These are phyloP conservation scores for Neurospora tetrasperma DNA, from an alignment of 495 filamentous ascomycete species.

Conservation along the genomic window DNA sequence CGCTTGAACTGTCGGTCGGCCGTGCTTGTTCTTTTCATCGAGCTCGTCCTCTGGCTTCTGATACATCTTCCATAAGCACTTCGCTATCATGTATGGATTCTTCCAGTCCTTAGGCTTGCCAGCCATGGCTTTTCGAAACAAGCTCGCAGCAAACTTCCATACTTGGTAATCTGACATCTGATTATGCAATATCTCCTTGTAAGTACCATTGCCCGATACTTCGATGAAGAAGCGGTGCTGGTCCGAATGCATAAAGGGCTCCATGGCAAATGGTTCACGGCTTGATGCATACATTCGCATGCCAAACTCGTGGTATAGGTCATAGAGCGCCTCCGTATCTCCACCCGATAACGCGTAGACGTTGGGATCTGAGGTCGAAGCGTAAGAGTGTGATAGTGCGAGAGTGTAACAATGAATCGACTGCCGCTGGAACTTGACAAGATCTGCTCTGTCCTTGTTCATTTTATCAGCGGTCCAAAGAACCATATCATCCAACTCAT, in stretches of 20 bases:
- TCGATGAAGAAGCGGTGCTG: constrained; percentile 70
- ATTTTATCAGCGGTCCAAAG: constrained; percentile 95
- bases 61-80: constrained; percentile 95
- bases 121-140: constrained; percentile 67
- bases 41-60: constrained; percentile 45
- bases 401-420: constrained; percentile 92
- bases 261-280: constrained; percentile 87
- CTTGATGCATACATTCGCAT: constrained; percentile 82
- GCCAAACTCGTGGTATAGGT: constrained; percentile 84
- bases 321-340: constrained; percentile 56
- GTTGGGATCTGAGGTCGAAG: constrained; percentile 46
- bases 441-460: constrained; percentile 68
- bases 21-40: constrained; percentile 31
- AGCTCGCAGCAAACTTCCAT: constrained; percentile 72
- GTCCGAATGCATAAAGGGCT: constrained; percentile 63
- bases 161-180: constrained; percentile 65
- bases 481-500: constrained; percentile 81
- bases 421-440: constrained; percentile 65
- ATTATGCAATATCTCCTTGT: constrained; percentile 59
- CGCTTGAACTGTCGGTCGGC: constrained; percentile 41
- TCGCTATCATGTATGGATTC: constrained; percentile 84
- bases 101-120: constrained; percentile 78
- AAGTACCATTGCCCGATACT: constrained; percentile 55
- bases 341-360: constrained; percentile 37
- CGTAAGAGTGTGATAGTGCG: constrained; percentile 63